phyloP scores from a whole-genome alignment of 140 eudicot genomes.

The Bidens hawaiensis region DNA sequence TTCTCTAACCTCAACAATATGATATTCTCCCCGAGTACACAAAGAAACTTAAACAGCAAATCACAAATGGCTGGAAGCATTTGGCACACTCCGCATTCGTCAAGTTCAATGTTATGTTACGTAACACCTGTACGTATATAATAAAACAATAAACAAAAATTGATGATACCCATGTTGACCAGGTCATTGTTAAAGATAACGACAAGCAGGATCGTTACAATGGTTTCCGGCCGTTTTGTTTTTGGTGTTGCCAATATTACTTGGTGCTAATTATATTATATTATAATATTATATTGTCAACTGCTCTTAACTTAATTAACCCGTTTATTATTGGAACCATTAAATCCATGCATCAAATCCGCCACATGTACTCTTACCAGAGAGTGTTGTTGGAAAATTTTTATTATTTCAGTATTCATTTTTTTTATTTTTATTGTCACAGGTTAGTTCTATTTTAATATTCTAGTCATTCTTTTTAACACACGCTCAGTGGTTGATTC shows the following conservation, averaged over 20 bases:
- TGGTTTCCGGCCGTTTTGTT: slow-evolving; percentile 21
- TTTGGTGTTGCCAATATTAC: slow-evolving; percentile 26
- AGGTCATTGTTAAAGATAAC: slow-evolving; percentile 22
- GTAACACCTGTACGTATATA: no score
- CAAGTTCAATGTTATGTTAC: slow-evolving; percentile 4
- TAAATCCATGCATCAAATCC: slow-evolving; percentile 9
- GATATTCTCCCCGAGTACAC: slow-evolving; percentile 5
- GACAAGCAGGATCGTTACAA: slow-evolving; percentile 20
- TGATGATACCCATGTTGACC: slow-evolving; percentile 33
- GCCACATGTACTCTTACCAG: background rate
- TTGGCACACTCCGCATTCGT: background rate
- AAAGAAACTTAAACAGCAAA: slow-evolving; percentile 13
- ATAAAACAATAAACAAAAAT: slow-evolving; percentile 15
- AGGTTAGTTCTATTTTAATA: no score
- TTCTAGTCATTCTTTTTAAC: no score
- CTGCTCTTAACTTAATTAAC: background rate
- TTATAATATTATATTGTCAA: no score
- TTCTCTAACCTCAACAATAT: slow-evolving; percentile 22
- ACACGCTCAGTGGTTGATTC: no score
- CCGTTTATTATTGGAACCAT: background rate
- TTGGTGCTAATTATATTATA: background rate
- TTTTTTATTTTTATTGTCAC: background rate
- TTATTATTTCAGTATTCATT: background rate
- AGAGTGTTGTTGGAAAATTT: background rate
- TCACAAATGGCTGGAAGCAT: no score